A percentile compares a stretch with the other conserved stretches of the same genome.
Evolutionary conservation across 2,329 filamentous ascomycete species (phyloP).

Genomic region (Alternaria brassicicola): DNA sequence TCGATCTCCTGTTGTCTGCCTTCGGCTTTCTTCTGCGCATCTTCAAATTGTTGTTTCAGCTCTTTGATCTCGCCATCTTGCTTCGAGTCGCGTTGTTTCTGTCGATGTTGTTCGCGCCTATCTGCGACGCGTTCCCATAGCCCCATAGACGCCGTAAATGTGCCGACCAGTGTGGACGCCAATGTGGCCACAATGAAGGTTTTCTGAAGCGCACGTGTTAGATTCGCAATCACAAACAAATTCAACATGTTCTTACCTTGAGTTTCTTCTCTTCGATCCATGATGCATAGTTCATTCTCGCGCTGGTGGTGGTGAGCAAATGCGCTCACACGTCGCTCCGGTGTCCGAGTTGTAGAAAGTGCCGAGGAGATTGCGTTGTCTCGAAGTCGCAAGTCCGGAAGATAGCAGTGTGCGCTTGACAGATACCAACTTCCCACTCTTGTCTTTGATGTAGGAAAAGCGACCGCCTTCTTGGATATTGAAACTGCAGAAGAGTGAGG

Average conservation of each 20-base stretch:
- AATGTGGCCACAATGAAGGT: slow-evolving; percentile 55
- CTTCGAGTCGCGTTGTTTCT: slow-evolving; percentile 46
- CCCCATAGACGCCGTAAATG: slow-evolving; percentile 53
- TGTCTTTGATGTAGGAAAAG: background rate
- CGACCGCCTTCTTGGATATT: background rate
- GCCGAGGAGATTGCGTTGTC: background rate
- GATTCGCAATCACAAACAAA: background rate
- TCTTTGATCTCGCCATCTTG: slow-evolving; percentile 46
- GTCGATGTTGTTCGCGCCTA: slow-evolving; percentile 46
- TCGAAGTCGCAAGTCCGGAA: background rate
- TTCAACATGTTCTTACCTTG: slow-evolving; percentile 37
- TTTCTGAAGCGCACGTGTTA: slow-evolving; percentile 39
- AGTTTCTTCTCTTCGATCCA: slow-evolving; percentile 55
- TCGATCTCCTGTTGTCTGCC: slow-evolving; percentile 33
- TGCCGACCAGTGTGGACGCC: slow-evolving; percentile 53
- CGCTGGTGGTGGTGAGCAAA: slow-evolving; percentile 4
- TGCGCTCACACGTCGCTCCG: slow-evolving; percentile 1
- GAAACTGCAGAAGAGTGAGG: background rate
- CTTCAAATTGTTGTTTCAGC: slow-evolving; percentile 40
- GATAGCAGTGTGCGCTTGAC: background rate
- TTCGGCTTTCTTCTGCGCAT: slow-evolving; percentile 33
- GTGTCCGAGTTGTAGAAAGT: background rate
- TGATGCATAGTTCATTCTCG: slow-evolving; percentile 53
- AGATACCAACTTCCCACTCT: background rate
- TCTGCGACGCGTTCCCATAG: slow-evolving; percentile 50